Evolutionary conservation across 352 stramenopile species (phyloP).

Genomic region (Phytophthora pistaciae): DNA sequence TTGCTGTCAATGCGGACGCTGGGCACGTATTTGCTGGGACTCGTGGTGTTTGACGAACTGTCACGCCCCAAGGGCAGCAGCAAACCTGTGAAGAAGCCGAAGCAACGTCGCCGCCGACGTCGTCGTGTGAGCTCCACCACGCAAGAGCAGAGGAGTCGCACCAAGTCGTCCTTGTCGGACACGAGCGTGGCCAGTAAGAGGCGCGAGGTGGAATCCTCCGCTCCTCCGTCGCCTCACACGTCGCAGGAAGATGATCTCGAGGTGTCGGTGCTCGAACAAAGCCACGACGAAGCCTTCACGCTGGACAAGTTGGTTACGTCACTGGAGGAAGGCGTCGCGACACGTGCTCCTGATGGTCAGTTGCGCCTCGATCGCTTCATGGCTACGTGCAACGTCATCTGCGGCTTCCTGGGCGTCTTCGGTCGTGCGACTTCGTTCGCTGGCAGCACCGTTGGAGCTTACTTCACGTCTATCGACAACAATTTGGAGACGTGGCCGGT

Average conservation of each 20-base stretch:
- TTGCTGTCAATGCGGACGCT: constrained; percentile 65
- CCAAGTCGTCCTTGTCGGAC: constrained; percentile 35
- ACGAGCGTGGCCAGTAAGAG: constrained; percentile 21
- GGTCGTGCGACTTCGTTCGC: constrained; percentile 85
- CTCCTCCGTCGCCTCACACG: constrained; percentile 33
- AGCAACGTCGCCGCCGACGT: constrained; percentile 27
- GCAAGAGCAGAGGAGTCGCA: constrained; percentile 21
- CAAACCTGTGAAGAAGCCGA: constrained; percentile 16
- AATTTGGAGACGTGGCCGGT: constrained; percentile 65
- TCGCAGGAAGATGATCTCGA: constrained; percentile 68
- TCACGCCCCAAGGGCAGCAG: constrained; percentile 28
- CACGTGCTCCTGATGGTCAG: constrained; percentile 42
- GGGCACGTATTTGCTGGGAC: constrained; percentile 50
- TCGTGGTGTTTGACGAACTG: constrained; percentile 69
- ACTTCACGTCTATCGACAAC: constrained; percentile 74
- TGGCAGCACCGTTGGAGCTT: constrained; percentile 75
- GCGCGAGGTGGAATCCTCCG: constrained; percentile 18
- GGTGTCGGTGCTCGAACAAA: constrained; percentile 57
- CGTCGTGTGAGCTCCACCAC: constrained; percentile 21
- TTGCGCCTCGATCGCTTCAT: constrained; percentile 66
- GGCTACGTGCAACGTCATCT: constrained; percentile 65
- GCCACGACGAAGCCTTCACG: constrained; percentile 43
- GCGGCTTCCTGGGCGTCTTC: constrained; percentile 80
- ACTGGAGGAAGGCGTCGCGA: constrained; percentile 42
- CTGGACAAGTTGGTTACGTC: constrained; percentile 61